Evolutionary conservation across 257 asterid species (phyloP), one percentile per base, ranked within the genome.

Genomic region (Ophiorrhiza pumila): DNA sequence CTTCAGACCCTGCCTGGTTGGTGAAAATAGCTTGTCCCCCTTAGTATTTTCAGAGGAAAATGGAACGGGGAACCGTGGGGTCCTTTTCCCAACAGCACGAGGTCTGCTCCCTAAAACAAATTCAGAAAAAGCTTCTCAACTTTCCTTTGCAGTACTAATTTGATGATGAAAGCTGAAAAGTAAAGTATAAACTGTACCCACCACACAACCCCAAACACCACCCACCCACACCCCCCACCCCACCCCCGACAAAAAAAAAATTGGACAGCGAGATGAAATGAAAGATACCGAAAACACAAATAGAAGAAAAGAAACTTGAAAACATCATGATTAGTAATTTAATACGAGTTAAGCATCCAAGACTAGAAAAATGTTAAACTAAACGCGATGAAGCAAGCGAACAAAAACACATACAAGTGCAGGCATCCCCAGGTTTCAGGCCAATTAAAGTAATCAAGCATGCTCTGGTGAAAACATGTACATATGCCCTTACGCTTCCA

Each of bases 21-120:
- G 87, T 67, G 91, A 87, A 78, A 80, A 76, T 71, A 79, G 73
- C 59, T 78, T 87, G 69, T 83, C 94, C 74, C 79, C 80, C 27
- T 77, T 80, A 20, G 49, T 41, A 77, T 83, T 88, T 55, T 80
- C 96, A 79, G 69, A 83, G 37, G 96, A 82, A 81, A 73, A 87
- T 53, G 91, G 71, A 46, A 89, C 91, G 22, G 97, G 97, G 83
- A 87, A 78, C 70, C 98, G 82, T 73, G 98, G 97, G 13, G 98
- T 93, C 80, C 98, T 87, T 80, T 89, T 91, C 47, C 98, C 96
- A 74, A 91, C 96, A 78, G 89, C 94, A 37, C 93, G 95, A 82
- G 94, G 92, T 62, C 85, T 84, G 80, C 86, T 88, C 71, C 96
- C 97, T 93, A 85, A 85, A 81, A 72, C 56, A 75, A 76, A 73